These are phyloP conservation scores for Orbilia javanica DNA, from an alignment of 2,329 filamentous ascomycete species.

Conservation along the genomic window DNA sequence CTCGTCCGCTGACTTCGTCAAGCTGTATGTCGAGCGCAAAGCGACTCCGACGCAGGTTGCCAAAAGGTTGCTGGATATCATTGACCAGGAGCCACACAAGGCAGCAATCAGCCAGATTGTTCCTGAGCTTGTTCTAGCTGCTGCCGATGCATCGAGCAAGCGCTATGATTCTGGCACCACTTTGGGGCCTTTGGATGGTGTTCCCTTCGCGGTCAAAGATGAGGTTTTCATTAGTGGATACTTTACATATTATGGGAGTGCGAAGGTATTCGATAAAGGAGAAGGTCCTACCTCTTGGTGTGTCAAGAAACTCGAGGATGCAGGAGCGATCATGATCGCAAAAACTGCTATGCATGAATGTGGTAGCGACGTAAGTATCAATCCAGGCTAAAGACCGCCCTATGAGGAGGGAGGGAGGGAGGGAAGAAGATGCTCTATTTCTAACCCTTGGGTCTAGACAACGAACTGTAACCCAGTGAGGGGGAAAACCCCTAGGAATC, in stretches of 20 bases:
- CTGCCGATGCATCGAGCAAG: conserved; percentile 71
- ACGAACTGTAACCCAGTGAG: conserved; percentile 80
- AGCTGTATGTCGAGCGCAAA: conserved; percentile 70
- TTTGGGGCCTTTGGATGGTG: conserved; percentile 76
- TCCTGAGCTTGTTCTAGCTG: conserved; percentile 69
- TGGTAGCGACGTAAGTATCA: conserved; percentile 69
- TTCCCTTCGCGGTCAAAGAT: conserved; percentile 81
- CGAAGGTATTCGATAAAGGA: conserved; percentile 65
- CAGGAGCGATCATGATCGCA: conserved; percentile 78
- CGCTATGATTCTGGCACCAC: conserved; percentile 66
- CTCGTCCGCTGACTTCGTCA: conserved; percentile 82
- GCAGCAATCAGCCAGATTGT: conserved; percentile 55
- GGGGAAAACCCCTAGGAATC: conserved; percentile 79
- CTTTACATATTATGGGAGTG: conserved; percentile 74
- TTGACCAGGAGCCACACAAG: conserved; percentile 62
- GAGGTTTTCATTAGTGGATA: conserved; percentile 83
- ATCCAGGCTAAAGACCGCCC: neutral
- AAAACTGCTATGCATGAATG: conserved; percentile 83
- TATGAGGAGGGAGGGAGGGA: neutral
- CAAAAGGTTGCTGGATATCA: conserved; percentile 70
- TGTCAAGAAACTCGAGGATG: conserved; percentile 76
- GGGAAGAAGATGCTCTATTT: no score
- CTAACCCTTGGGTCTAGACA: conserved; percentile 69
- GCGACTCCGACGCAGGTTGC: conserved; percentile 70
- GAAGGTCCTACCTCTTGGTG: conserved; percentile 75